Conservation (phyloP, 2,329 filamentous ascomycete species). For the Aspergillus pseudonomiae region DNA sequence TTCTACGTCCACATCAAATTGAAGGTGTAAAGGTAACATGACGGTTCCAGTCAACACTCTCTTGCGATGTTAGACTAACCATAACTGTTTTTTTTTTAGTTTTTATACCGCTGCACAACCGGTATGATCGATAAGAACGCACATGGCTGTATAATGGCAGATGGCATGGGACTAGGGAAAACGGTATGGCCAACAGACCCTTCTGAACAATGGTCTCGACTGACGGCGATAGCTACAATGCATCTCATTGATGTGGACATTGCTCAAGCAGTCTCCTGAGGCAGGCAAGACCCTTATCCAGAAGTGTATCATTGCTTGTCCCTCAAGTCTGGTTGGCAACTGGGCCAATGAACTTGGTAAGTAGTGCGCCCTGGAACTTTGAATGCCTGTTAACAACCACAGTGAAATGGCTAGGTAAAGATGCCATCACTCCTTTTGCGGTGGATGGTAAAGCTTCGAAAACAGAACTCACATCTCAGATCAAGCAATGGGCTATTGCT, state of each 20-base stretch:
- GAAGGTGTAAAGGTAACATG: slow-evolving; percentile 77
- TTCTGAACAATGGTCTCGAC: slow-evolving; percentile 7
- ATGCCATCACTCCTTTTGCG: slow-evolving; percentile 89
- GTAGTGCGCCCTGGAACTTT: slow-evolving; percentile 9
- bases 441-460: slow-evolving; percentile 97
- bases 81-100: slow-evolving; percentile 47
- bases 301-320: slow-evolving; percentile 95
- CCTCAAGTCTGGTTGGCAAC: slow-evolving; percentile 93
- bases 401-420: slow-evolving; percentile 91
- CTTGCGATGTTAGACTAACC: not conserved
- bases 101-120: slow-evolving; percentile 91
- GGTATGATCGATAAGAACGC: slow-evolving; percentile 94
- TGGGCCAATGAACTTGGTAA: slow-evolving; percentile 88
- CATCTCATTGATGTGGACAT: slow-evolving; percentile 93
- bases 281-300: slow-evolving; percentile 93
- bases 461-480: slow-evolving; percentile 84
- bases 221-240: slow-evolving; percentile 70
- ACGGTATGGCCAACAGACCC: slow-evolving; percentile 54
- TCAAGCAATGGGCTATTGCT: slow-evolving; percentile 93
- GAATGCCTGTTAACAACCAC: slow-evolving; percentile 22
- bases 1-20: slow-evolving; percentile 92
- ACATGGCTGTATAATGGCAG: slow-evolving; percentile 98
- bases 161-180: slow-evolving; percentile 98
- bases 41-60: not conserved
- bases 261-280: slow-evolving; percentile 92